Evolutionary conservation across 257 asterid genomes (phyloP).

Genomic region (Fraxinus anomala): DNA sequence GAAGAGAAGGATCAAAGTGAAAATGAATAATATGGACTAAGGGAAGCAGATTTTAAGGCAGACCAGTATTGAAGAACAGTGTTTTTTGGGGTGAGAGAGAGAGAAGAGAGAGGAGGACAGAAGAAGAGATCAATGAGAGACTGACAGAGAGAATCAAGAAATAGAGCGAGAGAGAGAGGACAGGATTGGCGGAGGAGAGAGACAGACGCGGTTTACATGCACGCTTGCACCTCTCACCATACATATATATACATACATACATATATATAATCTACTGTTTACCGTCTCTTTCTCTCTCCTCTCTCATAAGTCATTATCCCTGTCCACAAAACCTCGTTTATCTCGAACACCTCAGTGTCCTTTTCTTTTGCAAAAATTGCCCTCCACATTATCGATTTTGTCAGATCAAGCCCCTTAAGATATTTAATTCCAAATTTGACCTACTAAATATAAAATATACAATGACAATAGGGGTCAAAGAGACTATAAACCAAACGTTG

Average conservation of each 20-base stretch:
- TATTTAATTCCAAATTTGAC: not conserved
- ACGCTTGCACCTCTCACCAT: not conserved
- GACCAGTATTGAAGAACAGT: not conserved
- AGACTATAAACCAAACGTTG: too few relatives aligned
- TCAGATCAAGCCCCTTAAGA: not conserved
- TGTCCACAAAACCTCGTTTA: slow-evolving; percentile 59
- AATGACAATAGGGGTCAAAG: too few relatives aligned
- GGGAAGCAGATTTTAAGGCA: not conserved
- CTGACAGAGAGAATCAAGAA: not conserved
- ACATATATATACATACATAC: not conserved
- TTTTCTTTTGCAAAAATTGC: slow-evolving; percentile 18
- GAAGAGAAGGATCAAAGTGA: not conserved
- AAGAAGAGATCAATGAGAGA: not conserved
- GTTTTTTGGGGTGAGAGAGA: not conserved
- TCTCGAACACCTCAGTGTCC: slow-evolving; percentile 47
- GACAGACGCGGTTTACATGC: not conserved
- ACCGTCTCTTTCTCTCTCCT: not conserved
- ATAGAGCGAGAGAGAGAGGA: not conserved
- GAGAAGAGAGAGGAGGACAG: not conserved
- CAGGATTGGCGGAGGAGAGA: not conserved
- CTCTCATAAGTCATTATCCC: slow-evolving; percentile 32
- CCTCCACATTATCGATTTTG: not conserved
- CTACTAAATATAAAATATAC: not conserved
- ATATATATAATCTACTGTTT: not conserved
- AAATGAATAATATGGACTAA: not conserved